phyloP scores from a whole-genome alignment of 1,284 basidiomycete genomes.

The Kalmanozyma brasiliensis region DNA sequence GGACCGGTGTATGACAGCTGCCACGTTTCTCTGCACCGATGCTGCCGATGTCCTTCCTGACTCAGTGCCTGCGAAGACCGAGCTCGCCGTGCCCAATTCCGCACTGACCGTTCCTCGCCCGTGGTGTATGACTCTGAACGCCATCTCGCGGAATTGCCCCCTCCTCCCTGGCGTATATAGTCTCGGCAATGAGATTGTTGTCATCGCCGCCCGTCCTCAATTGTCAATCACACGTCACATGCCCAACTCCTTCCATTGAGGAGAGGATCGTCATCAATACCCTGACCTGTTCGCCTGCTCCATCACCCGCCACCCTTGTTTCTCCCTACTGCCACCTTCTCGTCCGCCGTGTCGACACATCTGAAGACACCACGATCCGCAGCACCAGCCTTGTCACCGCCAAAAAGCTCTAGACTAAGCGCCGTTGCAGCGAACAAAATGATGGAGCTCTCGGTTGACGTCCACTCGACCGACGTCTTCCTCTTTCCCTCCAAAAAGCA shows the following conservation, averaged over 20 bases:
- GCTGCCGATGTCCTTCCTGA: constrained; percentile 1
- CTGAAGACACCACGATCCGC: not conserved
- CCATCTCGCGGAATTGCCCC: too few relatives aligned
- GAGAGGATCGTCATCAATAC: too few relatives aligned
- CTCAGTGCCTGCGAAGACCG: constrained; percentile 1
- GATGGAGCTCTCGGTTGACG: constrained; percentile 35
- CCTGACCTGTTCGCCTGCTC: too few relatives aligned
- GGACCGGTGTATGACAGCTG: constrained; percentile 6
- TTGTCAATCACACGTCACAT: too few relatives aligned
- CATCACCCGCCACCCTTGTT: too few relatives aligned
- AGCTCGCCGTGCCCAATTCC: constrained; percentile 4
- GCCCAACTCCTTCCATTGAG: too few relatives aligned
- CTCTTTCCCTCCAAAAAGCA: constrained; percentile 34
- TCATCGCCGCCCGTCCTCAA: too few relatives aligned
- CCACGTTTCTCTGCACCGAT: not conserved
- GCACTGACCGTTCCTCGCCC: not conserved
- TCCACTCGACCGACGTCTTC: constrained; percentile 35
- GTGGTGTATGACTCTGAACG: constrained; percentile 8
- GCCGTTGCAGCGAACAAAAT: not conserved
- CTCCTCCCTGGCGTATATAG: too few relatives aligned
- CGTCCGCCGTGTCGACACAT: not conserved
- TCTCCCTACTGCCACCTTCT: too few relatives aligned
- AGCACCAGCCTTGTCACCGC: not conserved
- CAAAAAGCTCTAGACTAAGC: not conserved
- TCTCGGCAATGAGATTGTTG: too few relatives aligned